Evolutionary conservation across 148 eudicot species (phyloP), one percentile per base, ranked within the genome.

Genomic region (Silene conica): DNA sequence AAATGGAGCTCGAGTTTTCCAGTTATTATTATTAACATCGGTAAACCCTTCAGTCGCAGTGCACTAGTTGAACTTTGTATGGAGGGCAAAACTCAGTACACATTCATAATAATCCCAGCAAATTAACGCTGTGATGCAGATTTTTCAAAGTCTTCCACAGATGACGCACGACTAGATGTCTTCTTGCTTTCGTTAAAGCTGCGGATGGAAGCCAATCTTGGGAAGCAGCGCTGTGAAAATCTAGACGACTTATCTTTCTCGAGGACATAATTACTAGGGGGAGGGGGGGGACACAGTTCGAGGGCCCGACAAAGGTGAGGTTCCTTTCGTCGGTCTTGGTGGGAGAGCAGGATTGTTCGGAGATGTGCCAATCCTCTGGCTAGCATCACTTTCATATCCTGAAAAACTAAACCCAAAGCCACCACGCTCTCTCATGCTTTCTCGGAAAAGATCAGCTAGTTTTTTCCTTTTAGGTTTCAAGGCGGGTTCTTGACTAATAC

Each of bases 361-460:
- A 45, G 69, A 74, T 18, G 71, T 16, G 71, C 73, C 71, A 23
- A 22, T 52, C 59, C 72, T 75, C 65, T 14, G 58, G 18, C 60
- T 73, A 68, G 28, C 28, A 55, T 45, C 73, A 63, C 66, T 71
- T 46, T 76, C 77, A 21, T 75, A 68, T 5, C 66, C 72, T 14
- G 56, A 70, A 61, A 69, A 31, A 34, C 74, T 25, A 15, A 73
- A 58, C 64, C 69, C 69, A 38, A 69, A 28, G 45, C 34, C 71
- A 1, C 58, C 75, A 46, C 88, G 74, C 34, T 64, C 80, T 72
- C 86, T 72, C 63, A 81, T 71, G 83, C 91, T 90, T 62, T 92
- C 91, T 62, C 79, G 74, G 22, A 92, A 90, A 45, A 92, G 89
- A 38, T 92, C 95, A 52, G 81, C 76, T 3, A 92, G 86, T 55